Evolutionary conservation across 179 eudicot species (phyloP), one percentile per base, ranked within the genome.

Genomic region (Heliamphora pulchella): DNA sequence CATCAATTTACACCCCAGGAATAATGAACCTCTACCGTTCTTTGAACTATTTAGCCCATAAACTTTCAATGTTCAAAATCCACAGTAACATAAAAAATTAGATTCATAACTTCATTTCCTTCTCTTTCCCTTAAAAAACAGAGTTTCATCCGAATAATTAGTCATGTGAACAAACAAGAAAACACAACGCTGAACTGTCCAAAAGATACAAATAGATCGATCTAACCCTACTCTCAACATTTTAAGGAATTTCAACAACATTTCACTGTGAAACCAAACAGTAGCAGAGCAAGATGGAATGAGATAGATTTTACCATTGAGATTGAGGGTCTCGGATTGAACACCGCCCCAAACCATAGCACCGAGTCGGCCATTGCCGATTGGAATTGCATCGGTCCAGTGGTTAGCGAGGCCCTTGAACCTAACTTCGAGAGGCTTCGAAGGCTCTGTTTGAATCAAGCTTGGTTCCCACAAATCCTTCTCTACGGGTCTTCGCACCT

Each of bases 381-480:
- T 87, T 54, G 97, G 98, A 75, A 90, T 81, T 67, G 94, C 97
- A 79, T 94, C 97, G 79, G 96, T 93, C 97, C 98, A 94, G 84
- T 90, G 87, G 66, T 87, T 85, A 31, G 97, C 98, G 20, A 89
- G 86, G 11, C 39, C 92, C 88, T 0, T 15, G 54, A 74, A 74
- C 48, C 47, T 63, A 2, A 74, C 79, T 39, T 80, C 43, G 1
- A 94, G 87, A 77, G 80, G 75, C 78, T 70, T 84, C 17, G 80
- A 72, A 69, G 64, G 31, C 80, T 81, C 85, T 48, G 31, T 0
- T 3, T 75, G 39, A 9, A 43, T 5, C 47, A 20, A 59, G 78
- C 67, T 44, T 18, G 78, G 78, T 55, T 65, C 82, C 67, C 75
- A 44, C 41, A 68, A 2, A 17, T 75, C 57, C 5, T 61, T 53